Conservation (phyloP, 2,329 filamentous ascomycete species). For the Colletotrichum aenigma region DNA sequence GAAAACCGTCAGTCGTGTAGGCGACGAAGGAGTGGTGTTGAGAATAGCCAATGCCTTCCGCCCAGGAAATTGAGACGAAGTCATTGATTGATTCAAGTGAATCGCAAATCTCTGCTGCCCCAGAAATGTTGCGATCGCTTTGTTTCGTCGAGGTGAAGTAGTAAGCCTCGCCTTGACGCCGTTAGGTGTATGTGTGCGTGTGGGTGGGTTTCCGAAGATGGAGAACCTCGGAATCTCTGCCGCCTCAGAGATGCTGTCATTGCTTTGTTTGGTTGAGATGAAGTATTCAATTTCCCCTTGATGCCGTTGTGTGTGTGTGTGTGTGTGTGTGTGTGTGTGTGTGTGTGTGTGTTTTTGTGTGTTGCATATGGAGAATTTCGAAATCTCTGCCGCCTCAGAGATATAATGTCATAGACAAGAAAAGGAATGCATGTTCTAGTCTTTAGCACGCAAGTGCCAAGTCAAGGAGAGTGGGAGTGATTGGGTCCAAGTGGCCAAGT, state of each 20-base stretch:
- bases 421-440: neutral
- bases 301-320: too few relatives aligned
- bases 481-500: neutral
- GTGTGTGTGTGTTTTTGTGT: too few relatives aligned
- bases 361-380: too few relatives aligned
- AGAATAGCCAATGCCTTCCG: neutral
- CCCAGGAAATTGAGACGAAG: neutral
- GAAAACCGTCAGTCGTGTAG: neutral
- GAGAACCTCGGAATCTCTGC: neutral
- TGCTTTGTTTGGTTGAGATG: too few relatives aligned
- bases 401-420: neutral
- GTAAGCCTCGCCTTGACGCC: neutral
- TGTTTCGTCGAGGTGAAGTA: neutral
- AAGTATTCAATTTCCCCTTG: too few relatives aligned
- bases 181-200: rapidly evolving
- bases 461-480: neutral
- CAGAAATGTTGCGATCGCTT: neutral
- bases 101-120: neutral
- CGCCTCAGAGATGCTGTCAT: too few relatives aligned
- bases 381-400: neutral
- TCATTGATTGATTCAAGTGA: neutral
- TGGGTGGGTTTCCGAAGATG: neutral
- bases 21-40: neutral
- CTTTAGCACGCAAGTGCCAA: neutral
- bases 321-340: too few relatives aligned